These are phyloP conservation scores for Astragalus glycyphyllos DNA, from an alignment of 306 rosid species.

Conservation along the genomic window DNA sequence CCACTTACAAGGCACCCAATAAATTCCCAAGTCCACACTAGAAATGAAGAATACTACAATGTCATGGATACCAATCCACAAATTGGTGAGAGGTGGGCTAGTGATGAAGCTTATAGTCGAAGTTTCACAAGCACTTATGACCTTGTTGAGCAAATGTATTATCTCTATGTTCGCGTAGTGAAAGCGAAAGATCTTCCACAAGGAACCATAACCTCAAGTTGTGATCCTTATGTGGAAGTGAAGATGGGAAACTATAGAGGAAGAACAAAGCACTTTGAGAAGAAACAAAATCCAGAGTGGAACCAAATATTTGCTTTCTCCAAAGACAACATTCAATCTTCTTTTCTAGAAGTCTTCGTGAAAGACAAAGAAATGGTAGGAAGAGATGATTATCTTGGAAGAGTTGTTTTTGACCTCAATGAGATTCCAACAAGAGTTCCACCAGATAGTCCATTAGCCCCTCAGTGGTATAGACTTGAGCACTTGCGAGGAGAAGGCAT, in stretches of 20 bases:
- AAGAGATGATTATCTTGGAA: slow-evolving; percentile 79
- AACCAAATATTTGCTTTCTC: slow-evolving; percentile 89
- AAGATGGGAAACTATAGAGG: slow-evolving; percentile 89
- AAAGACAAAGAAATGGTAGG: slow-evolving; percentile 86
- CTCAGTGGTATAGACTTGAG: slow-evolving; percentile 82
- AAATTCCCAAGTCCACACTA: slow-evolving; percentile 37
- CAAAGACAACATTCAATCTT: slow-evolving; percentile 76
- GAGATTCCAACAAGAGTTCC: slow-evolving; percentile 92
- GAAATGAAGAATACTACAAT: slow-evolving; percentile 51
- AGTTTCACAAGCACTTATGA: slow-evolving; percentile 65
- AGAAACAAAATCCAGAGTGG: slow-evolving; percentile 80
- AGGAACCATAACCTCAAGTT: slow-evolving; percentile 65
- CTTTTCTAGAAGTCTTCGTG: slow-evolving; percentile 73
- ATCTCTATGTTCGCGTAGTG: slow-evolving; percentile 73
- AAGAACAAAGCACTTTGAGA: slow-evolving; percentile 74
- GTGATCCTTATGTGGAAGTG: slow-evolving; percentile 85
- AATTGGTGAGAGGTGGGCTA: slow-evolving; percentile 68
- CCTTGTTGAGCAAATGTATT: slow-evolving; percentile 83
- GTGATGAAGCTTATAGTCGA: slow-evolving; percentile 44
- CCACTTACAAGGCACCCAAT: slow-evolving; percentile 51
- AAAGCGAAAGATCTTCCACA: slow-evolving; percentile 82
- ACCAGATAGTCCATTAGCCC: slow-evolving; percentile 87
- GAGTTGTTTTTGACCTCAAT: slow-evolving; percentile 75
- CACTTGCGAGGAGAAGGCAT: slow-evolving; percentile 66
- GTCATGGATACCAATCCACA: slow-evolving; percentile 61